Evolutionary conservation across 345 rosid genomes (phyloP).

Genomic region (Iberis pinnata): DNA sequence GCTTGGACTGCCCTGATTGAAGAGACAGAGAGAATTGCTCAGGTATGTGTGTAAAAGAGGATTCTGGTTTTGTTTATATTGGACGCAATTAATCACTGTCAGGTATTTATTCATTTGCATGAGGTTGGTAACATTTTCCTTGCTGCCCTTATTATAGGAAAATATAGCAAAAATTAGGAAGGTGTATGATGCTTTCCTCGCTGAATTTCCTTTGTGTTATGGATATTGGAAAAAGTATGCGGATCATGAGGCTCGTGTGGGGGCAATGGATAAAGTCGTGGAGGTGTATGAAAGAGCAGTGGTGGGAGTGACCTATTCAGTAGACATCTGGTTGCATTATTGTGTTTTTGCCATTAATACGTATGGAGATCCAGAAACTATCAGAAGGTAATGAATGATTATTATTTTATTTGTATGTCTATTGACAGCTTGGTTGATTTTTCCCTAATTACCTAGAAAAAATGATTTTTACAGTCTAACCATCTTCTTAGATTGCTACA

Average conservation of each 20-base stretch:
- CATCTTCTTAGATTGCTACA: conserved; percentile 53
- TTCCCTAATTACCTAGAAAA: conserved; percentile 29
- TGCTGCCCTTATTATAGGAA: conserved; percentile 45
- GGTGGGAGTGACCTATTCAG: conserved; percentile 88
- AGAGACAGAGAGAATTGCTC: conserved; percentile 82
- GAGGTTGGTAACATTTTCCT: conserved; percentile 18
- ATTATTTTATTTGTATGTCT: conserved; percentile 24
- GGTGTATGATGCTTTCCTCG: conserved; percentile 86
- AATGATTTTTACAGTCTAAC: conserved; percentile 52
- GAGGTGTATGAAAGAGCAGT: conserved; percentile 96
- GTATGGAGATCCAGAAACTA: conserved; percentile 89
- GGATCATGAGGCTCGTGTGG: conserved; percentile 84
- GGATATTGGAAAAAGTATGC: conserved; percentile 99
- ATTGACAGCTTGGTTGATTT: conserved; percentile 28
- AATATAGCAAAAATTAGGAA: conserved; percentile 65
- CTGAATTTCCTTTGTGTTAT: conserved; percentile 92
- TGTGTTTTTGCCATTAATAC: conserved; percentile 73
- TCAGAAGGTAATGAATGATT: conserved; percentile 69
- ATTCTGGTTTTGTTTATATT: not conserved
- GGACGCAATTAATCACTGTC: too few relatives aligned
- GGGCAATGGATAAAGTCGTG: conserved; percentile 86
- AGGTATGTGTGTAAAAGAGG: conserved; percentile 38
- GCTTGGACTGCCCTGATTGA: conserved; percentile 87
- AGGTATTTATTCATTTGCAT: not conserved
- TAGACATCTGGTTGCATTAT: conserved; percentile 94